Evolutionary conservation across 2,329 filamentous ascomycete species (phyloP).

Genomic region (Monascus ruber): DNA sequence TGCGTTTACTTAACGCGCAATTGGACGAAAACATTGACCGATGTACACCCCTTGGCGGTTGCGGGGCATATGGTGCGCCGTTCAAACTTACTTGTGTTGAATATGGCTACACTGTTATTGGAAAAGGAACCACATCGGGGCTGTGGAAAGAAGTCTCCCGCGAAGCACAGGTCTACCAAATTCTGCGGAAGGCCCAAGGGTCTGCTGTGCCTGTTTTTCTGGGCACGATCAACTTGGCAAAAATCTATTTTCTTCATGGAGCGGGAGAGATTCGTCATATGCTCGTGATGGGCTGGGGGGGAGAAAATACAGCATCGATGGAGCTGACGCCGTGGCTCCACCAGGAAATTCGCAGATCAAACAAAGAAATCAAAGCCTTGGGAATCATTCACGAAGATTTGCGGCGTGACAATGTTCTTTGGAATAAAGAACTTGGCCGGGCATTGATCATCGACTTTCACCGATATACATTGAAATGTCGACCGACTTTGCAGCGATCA

Average conservation of each 20-base stretch:
- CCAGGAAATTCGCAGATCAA: slow-evolving; percentile 1
- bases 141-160: slow-evolving; percentile 14
- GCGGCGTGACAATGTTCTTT: slow-evolving; percentile 12
- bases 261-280: too few relatives aligned
- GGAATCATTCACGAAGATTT: slow-evolving; percentile 12
- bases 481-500: too few relatives aligned
- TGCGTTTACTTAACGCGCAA: slow-evolving; percentile 13
- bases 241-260: slow-evolving; percentile 17
- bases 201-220: slow-evolving; percentile 20
- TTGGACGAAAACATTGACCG: slow-evolving; percentile 16
- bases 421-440: slow-evolving; percentile 12
- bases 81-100: slow-evolving; percentile 16
- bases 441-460: slow-evolving; percentile 16
- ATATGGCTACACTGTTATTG: slow-evolving; percentile 17
- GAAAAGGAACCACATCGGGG: slow-evolving; percentile 19
- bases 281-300: background rate
- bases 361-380: too few relatives aligned
- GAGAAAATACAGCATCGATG: slow-evolving; percentile 8
- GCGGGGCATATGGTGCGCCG: slow-evolving; percentile 14
- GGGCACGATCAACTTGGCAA: slow-evolving; percentile 12
- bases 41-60: slow-evolving; percentile 12
- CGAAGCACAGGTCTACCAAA: slow-evolving; percentile 14
- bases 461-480: slow-evolving; percentile 6
- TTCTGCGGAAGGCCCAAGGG: slow-evolving; percentile 13
- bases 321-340: background rate